These are phyloP conservation scores for Paraglomus brasilianum DNA, from an alignment of 192 early-diverging fungal species.

Conservation along the genomic window DNA sequence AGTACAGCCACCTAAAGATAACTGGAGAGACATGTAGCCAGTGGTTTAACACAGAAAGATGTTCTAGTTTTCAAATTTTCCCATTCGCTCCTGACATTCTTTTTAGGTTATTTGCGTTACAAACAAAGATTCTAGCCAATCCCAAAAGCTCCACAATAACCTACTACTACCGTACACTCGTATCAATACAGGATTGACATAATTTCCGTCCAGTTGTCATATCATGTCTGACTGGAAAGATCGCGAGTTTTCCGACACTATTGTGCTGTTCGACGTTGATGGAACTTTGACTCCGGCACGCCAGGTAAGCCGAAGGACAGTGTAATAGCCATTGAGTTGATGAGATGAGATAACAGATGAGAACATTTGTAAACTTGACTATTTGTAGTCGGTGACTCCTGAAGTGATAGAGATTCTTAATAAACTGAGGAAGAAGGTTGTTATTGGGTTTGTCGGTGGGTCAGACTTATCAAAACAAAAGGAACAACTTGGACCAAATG, in stretches of 20 bases:
- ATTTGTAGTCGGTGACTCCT: conserved; percentile 64
- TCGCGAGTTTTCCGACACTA: conserved; percentile 73
- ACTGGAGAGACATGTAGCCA: no score
- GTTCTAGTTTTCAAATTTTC: no score
- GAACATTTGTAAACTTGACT: background rate
- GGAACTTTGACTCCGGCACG: conserved; percentile 96
- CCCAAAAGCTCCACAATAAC: no score
- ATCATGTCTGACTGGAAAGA: conserved; percentile 31
- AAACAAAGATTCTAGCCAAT: no score
- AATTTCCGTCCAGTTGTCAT: background rate
- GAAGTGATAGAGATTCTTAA: conserved; percentile 76
- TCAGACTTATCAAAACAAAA: conserved; percentile 92
- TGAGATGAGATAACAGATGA: background rate
- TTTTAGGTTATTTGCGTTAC: no score
- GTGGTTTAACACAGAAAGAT: no score
- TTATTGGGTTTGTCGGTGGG: conserved; percentile 96
- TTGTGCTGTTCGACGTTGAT: conserved; percentile 96
- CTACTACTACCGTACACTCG: no score
- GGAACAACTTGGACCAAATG: conserved; percentile 88
- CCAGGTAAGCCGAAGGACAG: conserved; percentile 54
- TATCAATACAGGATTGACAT: no score
- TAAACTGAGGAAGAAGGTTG: conserved; percentile 83
- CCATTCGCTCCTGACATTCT: no score
- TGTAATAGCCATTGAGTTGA: background rate
- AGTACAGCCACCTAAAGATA: no score